Evolutionary conservation across 495 filamentous ascomycete genomes (phyloP).

Genomic region (Aspergillus baeticus): DNA sequence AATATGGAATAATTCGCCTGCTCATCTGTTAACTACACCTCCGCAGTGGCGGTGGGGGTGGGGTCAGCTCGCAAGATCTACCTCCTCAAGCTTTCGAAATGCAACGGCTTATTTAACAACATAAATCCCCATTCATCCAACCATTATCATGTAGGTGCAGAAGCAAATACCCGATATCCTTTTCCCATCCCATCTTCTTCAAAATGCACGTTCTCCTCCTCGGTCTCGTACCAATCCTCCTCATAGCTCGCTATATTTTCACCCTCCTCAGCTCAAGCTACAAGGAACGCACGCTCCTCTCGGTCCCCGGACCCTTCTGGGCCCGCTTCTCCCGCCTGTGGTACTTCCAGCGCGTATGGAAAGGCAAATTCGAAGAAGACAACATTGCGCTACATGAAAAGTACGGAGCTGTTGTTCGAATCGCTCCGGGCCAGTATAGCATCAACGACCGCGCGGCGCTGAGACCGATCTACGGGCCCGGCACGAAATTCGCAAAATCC

Average conservation of each 20-base stretch:
- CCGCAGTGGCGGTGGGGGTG: constrained; percentile 8
- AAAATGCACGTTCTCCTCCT: constrained; percentile 19
- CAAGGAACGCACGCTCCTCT: constrained; percentile 31
- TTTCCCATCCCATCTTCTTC: not conserved
- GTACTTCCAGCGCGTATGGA: constrained; percentile 46
- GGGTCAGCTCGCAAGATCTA: not conserved
- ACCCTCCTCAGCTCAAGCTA: constrained; percentile 18
- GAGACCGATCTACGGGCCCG: constrained; percentile 44
- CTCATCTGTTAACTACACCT: not conserved
- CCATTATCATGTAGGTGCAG: not conserved
- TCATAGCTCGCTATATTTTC: constrained; percentile 12
- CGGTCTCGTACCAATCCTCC: constrained; percentile 3
- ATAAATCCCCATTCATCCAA: not conserved
- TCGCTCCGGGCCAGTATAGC: constrained; percentile 51
- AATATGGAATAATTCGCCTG: too few relatives aligned
- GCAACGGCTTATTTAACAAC: not conserved
- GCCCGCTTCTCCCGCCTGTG: constrained; percentile 56
- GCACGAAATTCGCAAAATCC: constrained; percentile 40
- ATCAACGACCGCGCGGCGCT: constrained; percentile 42
- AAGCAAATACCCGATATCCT: not conserved
- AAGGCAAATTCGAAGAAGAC: constrained; percentile 43
- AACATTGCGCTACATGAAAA: constrained; percentile 45
- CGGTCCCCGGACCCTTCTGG: constrained; percentile 52
- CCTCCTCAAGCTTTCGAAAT: not conserved
- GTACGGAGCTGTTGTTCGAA: constrained; percentile 44